Conservation (phyloP, 1,284 basidiomycete genomes). For the Leccinum subatratum region DNA sequence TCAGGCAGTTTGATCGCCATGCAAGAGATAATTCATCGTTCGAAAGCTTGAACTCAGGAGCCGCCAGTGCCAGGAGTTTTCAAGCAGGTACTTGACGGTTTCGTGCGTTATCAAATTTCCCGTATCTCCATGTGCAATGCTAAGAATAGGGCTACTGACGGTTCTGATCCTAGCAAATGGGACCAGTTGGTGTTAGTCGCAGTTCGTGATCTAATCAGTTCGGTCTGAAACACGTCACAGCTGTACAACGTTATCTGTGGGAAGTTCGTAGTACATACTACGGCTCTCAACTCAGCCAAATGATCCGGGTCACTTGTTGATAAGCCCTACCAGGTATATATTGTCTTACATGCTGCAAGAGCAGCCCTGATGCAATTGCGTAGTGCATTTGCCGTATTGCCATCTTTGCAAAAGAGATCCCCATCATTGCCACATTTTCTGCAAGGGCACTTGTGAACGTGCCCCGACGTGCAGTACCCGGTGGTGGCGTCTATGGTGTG, state of each 20-base stretch:
- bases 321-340: too few species aligned
- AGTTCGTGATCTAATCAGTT: too few species aligned
- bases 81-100: not conserved
- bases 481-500: not conserved
- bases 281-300: too few species aligned
- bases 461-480: conserved; percentile 1
- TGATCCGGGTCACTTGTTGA: too few species aligned
- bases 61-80: too few species aligned
- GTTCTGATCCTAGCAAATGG: too few species aligned
- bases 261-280: too few species aligned
- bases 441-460: conserved; percentile 4
- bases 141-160: not conserved
- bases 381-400: not conserved
- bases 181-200: too few species aligned
- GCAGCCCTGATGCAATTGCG: not conserved
- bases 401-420: not conserved
- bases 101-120: not conserved
- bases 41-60: too few species aligned
- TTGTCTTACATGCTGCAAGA: not conserved
- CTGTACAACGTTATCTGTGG: too few species aligned
- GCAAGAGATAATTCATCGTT: not conserved
- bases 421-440: not conserved
- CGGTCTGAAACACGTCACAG: too few species aligned
- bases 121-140: not conserved
- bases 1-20: not conserved